Evolutionary conservation across 1,284 basidiomycete genomes (phyloP).

Genomic region (Coniferiporia sulphurascens): DNA sequence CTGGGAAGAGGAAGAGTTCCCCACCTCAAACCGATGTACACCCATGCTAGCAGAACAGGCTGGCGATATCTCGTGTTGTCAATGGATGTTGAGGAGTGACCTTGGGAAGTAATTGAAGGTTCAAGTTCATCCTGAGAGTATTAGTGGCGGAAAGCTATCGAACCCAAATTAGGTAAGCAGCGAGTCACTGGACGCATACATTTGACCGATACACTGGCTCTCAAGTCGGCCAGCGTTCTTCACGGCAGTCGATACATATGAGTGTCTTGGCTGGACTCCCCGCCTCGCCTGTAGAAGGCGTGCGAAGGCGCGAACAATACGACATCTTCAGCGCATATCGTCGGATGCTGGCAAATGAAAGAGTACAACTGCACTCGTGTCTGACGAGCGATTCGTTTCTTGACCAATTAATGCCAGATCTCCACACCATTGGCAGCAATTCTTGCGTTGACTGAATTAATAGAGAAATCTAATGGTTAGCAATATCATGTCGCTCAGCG

Average conservation of each 20-base stretch:
- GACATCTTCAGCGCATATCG: constrained; percentile 57
- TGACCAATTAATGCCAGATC: constrained; percentile 41
- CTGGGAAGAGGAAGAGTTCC: constrained; percentile 37
- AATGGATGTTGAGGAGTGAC: too few species aligned
- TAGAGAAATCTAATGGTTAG: constrained; percentile 68
- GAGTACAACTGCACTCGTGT: constrained; percentile 39
- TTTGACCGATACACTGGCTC: neutral
- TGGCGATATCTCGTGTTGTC: neutral
- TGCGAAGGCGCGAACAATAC: constrained; percentile 28
- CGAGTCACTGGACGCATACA: neutral
- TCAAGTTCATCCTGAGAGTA: neutral
- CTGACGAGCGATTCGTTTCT: constrained; percentile 1
- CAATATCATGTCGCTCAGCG: constrained; percentile 18
- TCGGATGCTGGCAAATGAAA: constrained; percentile 48
- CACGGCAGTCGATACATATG: constrained; percentile 1
- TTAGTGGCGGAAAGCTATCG: neutral
- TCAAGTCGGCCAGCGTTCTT: neutral
- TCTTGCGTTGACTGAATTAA: constrained; percentile 72
- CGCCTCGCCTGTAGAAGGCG: constrained; percentile 2
- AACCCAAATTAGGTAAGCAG: neutral
- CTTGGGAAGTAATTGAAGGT: too few species aligned
- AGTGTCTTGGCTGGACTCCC: neutral
- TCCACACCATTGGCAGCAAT: constrained; percentile 88
- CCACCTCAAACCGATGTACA: neutral
- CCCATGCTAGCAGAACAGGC: constrained; percentile 9